Evolutionary conservation across 352 stramenopile genomes (phyloP).

Genomic region (Peronospora destructor): DNA sequence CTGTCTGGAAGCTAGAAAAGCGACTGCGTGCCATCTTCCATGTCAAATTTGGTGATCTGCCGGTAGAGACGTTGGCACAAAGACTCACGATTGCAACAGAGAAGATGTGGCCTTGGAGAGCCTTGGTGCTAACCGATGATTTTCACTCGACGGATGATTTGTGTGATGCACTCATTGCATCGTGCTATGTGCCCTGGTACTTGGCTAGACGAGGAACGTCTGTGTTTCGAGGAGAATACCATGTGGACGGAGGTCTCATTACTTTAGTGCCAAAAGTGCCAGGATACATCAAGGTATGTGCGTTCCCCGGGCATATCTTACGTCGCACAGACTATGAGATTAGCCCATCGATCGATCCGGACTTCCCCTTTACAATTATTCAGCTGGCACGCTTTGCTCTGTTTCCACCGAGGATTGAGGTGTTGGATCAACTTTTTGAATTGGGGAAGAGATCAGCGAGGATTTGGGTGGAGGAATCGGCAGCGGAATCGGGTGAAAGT

Average conservation of each 20-base stretch:
- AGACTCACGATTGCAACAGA: conserved; percentile 63
- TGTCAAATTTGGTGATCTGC: conserved; percentile 38
- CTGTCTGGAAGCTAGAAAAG: conserved; percentile 62
- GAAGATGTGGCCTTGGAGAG: conserved; percentile 56
- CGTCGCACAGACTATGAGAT: conserved; percentile 66
- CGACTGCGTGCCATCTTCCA: conserved; percentile 50
- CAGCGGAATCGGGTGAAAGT: neutral
- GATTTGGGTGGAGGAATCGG: conserved; percentile 40
- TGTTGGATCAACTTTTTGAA: conserved; percentile 66
- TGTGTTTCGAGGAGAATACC: conserved; percentile 53
- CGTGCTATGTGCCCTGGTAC: conserved; percentile 78
- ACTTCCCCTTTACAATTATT: conserved; percentile 53
- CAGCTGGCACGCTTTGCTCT: conserved; percentile 52
- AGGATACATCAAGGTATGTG: conserved; percentile 63
- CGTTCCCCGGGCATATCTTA: conserved; percentile 50
- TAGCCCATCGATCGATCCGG: conserved; percentile 52
- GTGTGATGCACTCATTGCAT: conserved; percentile 59
- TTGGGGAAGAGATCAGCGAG: conserved; percentile 41
- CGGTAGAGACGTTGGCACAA: conserved; percentile 34
- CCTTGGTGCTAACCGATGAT: conserved; percentile 40
- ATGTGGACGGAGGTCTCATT: conserved; percentile 65
- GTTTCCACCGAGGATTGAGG: conserved; percentile 41
- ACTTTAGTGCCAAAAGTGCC: conserved; percentile 63
- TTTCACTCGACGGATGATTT: conserved; percentile 62
- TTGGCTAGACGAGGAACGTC: conserved; percentile 38